These are phyloP conservation scores for Cerioporus squamosus DNA, from an alignment of 1,284 basidiomycete species.

Conservation along the genomic window DNA sequence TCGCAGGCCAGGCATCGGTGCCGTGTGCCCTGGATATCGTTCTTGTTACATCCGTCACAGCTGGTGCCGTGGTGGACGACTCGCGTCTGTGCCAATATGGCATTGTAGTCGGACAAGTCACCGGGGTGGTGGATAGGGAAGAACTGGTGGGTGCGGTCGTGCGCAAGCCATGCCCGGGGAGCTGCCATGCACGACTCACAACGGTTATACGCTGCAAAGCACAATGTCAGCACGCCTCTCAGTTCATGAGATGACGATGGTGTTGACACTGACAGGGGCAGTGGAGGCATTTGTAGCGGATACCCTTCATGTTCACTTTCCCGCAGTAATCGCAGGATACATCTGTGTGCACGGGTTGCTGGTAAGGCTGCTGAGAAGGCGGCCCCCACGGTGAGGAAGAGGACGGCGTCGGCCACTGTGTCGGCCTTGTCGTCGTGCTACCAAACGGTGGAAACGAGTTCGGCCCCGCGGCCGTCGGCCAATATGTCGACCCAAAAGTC, in stretches of 20 bases:
- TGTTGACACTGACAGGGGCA: slow-evolving; percentile 53
- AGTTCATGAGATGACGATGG: background rate
- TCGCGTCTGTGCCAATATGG: background rate
- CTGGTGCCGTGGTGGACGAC: slow-evolving; percentile 44
- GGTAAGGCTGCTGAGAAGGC: too few relatives aligned
- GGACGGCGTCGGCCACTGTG: too few relatives aligned
- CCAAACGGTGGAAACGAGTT: too few relatives aligned
- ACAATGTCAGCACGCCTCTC: background rate
- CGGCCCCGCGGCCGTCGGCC: too few relatives aligned
- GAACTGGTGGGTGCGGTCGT: slow-evolving; percentile 55
- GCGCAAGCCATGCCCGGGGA: slow-evolving; percentile 17
- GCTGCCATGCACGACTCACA: slow-evolving; percentile 59
- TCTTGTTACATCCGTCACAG: slow-evolving; percentile 59
- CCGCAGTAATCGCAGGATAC: slow-evolving; percentile 63
- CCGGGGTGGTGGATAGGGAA: slow-evolving; percentile 64
- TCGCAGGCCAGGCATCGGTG: slow-evolving; percentile 77
- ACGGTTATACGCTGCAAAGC: slow-evolving; percentile 55
- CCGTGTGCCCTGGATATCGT: slow-evolving; percentile 58
- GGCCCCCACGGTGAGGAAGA: too few relatives aligned
- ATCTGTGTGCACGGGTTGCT: slow-evolving; percentile 37
- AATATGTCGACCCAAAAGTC: too few relatives aligned
- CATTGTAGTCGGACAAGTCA: slow-evolving; percentile 7
- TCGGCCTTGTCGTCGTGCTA: too few relatives aligned
- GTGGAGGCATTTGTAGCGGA: slow-evolving; percentile 76
- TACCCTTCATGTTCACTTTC: slow-evolving; percentile 51